phyloP scores from a whole-genome alignment of 2,329 filamentous ascomycete genomes.

The Botrytis galanthina region DNA sequence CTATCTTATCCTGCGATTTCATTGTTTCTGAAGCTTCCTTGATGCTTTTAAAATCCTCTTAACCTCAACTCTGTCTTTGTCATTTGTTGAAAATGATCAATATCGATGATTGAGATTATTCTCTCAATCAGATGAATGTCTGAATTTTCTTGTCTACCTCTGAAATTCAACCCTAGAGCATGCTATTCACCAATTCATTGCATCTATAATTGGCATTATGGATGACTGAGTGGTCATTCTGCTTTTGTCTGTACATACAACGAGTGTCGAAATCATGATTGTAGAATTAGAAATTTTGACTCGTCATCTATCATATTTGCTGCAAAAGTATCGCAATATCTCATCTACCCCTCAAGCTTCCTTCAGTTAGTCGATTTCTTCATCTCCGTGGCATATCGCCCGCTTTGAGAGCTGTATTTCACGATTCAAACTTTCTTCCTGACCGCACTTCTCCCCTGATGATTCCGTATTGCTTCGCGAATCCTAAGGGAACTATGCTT shows the following conservation, averaged over 20 bases:
- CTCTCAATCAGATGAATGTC: background rate
- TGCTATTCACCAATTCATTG: background rate
- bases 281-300: background rate
- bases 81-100: background rate
- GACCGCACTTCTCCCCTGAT: background rate
- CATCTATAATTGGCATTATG: background rate
- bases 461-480: background rate
- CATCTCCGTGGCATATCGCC: background rate
- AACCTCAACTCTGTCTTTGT: background rate
- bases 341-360: background rate
- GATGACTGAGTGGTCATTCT: background rate
- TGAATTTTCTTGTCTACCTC: background rate
- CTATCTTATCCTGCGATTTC: background rate
- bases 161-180: background rate
- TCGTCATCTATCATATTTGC: background rate
- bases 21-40: background rate
- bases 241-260: background rate
- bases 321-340: background rate
- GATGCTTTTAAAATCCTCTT: background rate
- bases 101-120: background rate
- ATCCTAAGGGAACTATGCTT: background rate
- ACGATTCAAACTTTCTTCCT: background rate
- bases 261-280: background rate
- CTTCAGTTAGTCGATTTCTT: background rate
- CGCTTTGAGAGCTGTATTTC: background rate